phyloP scores from a whole-genome alignment of 768 basidiomycete genomes.

The Leccinum uliginosum region DNA sequence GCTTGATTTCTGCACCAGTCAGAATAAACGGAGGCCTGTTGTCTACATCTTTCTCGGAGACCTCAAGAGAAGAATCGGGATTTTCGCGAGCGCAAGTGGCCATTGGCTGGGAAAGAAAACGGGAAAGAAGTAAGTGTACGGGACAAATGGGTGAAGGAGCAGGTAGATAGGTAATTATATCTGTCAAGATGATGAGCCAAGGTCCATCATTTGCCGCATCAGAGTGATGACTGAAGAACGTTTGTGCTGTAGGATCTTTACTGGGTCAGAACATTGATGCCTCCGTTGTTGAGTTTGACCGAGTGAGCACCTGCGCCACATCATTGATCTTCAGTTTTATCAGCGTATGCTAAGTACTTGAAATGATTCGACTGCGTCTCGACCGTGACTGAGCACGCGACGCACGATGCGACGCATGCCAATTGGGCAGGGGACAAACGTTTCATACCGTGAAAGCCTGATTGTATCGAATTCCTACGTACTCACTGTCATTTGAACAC shows the following conservation, averaged over 20 bases:
- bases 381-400: neutral
- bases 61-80: conserved; percentile 17
- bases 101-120: conserved; percentile 9
- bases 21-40: conserved; percentile 37
- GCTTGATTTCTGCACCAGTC: conserved; percentile 48
- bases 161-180: conserved; percentile 1
- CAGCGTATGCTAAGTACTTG: no score
- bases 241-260: neutral
- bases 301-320: neutral
- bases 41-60: conserved; percentile 27
- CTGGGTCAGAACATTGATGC: neutral
- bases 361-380: no score
- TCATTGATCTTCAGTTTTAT: neutral
- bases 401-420: neutral
- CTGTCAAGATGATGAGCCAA: neutral
- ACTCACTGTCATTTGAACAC: no score
- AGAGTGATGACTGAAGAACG: conserved; percentile 5
- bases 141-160: neutral
- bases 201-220: neutral
- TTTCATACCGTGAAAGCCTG: neutral
- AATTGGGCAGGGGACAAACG: conserved; percentile 1
- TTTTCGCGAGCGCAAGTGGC: neutral
- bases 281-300: neutral
- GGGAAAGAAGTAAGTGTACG: neutral
- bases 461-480: no score